These are phyloP conservation scores for Hypericum perforatum DNA, from an alignment of 345 rosid species.

Conservation along the genomic window DNA sequence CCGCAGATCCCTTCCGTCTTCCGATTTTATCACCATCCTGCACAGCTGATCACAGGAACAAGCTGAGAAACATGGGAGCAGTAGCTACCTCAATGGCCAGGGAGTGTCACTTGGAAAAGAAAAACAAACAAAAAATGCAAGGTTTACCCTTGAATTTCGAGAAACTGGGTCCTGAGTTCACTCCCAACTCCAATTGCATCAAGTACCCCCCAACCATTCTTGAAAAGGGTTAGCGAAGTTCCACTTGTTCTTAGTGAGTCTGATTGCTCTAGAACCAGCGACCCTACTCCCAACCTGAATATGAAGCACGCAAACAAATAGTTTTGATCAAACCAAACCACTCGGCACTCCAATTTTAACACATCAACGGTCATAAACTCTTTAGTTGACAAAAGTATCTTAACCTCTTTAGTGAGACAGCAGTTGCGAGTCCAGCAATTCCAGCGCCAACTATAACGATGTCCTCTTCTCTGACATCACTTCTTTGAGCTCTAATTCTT, in stretches of 20 bases:
- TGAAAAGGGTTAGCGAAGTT: constrained; percentile 81
- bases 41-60: constrained; percentile 58
- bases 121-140: constrained; percentile 8
- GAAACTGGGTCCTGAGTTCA: constrained; percentile 62
- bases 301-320: neutral
- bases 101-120: neutral
- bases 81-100: neutral
- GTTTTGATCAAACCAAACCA: neutral
- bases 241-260: constrained; percentile 84
- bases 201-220: constrained; percentile 92
- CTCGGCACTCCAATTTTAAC: neutral
- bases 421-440: constrained; percentile 84
- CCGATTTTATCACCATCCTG: constrained; percentile 85
- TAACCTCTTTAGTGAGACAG: constrained; percentile 71
- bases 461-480: constrained; percentile 37
- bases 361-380: neutral
- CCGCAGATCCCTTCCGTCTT: constrained; percentile 76
- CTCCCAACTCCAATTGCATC: constrained; percentile 74
- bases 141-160: constrained; percentile 74
- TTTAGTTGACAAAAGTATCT: neutral
- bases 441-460: constrained; percentile 78
- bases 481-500: constrained; percentile 16
- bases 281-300: constrained; percentile 59
- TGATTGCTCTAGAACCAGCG: constrained; percentile 78
- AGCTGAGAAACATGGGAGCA: constrained; percentile 15